Conservation (phyloP, 2,329 filamentous ascomycete species). For the Xylariaceae sp. region DNA sequence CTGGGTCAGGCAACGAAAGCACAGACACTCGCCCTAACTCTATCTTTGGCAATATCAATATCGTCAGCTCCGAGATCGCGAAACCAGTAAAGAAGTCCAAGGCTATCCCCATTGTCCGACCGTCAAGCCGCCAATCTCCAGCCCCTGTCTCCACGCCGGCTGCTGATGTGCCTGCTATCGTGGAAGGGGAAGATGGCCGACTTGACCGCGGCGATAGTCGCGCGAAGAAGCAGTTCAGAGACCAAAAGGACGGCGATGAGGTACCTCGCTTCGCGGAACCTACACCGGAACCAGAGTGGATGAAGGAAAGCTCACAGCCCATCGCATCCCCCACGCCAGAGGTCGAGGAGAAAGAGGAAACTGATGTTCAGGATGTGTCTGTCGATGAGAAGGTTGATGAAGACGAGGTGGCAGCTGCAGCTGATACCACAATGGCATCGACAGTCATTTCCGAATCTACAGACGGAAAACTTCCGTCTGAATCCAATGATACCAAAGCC, state of each 20-base stretch:
- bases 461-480: conserved; percentile 42
- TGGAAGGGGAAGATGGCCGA: conserved; percentile 53
- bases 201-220: conserved; percentile 66
- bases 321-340: neutral
- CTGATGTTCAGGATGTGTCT: conserved; percentile 34
- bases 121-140: conserved; percentile 49
- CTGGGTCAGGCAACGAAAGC: conserved; percentile 44
- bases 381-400: conserved; percentile 36
- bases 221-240: conserved; percentile 68
- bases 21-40: conserved; percentile 42
- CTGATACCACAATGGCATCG: conserved; percentile 54
- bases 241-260: conserved; percentile 64
- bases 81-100: conserved; percentile 73
- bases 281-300: conserved; percentile 34
- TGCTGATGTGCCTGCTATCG: conserved; percentile 27
- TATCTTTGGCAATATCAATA: conserved; percentile 69
- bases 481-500: conserved; percentile 40
- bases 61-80: conserved; percentile 58
- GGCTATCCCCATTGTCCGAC: conserved; percentile 76
- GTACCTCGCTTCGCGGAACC: conserved; percentile 72
- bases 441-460: conserved; percentile 51
- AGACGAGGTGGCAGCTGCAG: conserved; percentile 40
- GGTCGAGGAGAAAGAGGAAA: conserved; percentile 17
- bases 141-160: conserved; percentile 8
- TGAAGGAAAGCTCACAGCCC: conserved; percentile 15